Conservation (phyloP, 2,329 filamentous ascomycete genomes). For the Lasiodiplodia citricola region DNA sequence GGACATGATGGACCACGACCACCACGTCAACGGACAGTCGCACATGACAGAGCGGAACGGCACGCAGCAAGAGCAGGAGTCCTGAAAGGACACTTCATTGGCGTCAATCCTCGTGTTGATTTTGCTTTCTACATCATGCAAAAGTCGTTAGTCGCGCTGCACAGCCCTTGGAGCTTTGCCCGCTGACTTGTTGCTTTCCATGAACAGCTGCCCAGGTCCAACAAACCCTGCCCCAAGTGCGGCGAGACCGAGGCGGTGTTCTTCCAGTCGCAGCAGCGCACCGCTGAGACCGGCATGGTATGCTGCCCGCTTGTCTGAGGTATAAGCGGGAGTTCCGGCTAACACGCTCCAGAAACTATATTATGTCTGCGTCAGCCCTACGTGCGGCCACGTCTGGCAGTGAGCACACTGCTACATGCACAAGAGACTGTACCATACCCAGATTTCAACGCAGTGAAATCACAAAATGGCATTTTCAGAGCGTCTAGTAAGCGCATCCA, state of each 20-base stretch:
- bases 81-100: not conserved
- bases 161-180: conserved; percentile 37
- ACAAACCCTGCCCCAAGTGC: conserved; percentile 85
- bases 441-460: not conserved
- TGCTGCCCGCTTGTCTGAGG: conserved; percentile 44
- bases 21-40: not conserved
- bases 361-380: conserved; percentile 87
- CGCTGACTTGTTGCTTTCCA: conserved; percentile 41
- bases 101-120: conserved; percentile 15
- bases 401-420: conserved; percentile 19
- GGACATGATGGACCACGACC: conserved; percentile 28
- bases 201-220: conserved; percentile 90
- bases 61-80: conserved; percentile 31
- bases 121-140: conserved; percentile 15
- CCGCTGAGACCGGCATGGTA: conserved; percentile 97
- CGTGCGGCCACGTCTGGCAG: conserved; percentile 84
- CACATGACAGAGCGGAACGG: conserved; percentile 26
- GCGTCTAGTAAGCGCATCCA: not conserved
- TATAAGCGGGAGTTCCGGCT: conserved; percentile 37
- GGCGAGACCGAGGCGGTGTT: conserved; percentile 90
- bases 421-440: not conserved
- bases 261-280: conserved; percentile 98
- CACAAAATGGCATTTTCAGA: conserved; percentile 1
- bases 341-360: conserved; percentile 52
- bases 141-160: conserved; percentile 26